phyloP scores from a whole-genome alignment of 768 basidiomycete species.

The Dacryopinax primogenitus region DNA sequence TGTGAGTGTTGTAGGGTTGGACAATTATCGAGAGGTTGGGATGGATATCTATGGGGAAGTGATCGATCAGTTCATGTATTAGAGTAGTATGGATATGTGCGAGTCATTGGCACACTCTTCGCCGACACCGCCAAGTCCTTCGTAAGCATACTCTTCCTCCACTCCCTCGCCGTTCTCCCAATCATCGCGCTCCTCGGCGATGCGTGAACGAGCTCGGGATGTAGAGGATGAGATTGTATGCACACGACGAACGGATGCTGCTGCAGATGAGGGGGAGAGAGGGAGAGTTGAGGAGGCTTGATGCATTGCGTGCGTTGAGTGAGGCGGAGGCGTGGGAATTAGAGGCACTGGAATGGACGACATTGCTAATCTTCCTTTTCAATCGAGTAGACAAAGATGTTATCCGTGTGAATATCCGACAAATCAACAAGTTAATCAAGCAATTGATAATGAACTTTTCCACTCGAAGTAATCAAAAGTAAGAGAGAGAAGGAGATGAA shows the following conservation, averaged over 20 bases:
- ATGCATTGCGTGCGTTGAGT: neutral
- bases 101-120: slow-evolving; percentile 5
- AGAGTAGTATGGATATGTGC: no score
- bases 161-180: slow-evolving; percentile 2
- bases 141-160: slow-evolving; percentile 6
- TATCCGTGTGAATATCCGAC: no score
- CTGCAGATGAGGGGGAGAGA: neutral
- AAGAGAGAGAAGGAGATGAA: no score
- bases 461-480: no score
- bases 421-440: no score
- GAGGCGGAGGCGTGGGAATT: neutral
- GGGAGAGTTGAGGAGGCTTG: neutral
- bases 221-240: slow-evolving; percentile 4
- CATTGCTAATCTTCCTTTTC: neutral
- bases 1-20: no score
- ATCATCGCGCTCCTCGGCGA: neutral
- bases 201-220: neutral
- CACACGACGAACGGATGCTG: slow-evolving; percentile 4
- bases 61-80: no score
- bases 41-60: no score
- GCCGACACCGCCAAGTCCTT: neutral
- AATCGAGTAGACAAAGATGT: no score
- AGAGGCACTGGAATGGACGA: neutral
- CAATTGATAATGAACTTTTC: no score
- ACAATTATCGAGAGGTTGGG: no score